A percentile compares a stretch with the other conserved stretches of the same genome.
These are phyloP conservation scores for Persicaria maculosa DNA, from an alignment of 148 eudicot genomes.

Conservation along the genomic window DNA sequence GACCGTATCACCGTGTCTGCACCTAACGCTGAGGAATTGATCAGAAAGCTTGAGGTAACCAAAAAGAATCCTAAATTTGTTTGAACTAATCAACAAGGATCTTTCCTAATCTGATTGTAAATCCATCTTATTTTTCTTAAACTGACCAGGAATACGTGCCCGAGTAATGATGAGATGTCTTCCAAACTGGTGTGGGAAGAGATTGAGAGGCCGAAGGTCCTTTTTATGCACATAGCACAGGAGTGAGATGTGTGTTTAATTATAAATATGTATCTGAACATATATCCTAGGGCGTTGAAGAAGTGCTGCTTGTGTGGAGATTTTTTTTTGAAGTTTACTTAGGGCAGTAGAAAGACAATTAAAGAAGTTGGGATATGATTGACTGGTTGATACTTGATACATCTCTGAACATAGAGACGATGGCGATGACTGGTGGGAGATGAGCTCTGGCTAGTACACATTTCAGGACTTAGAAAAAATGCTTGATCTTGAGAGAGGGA, in stretches of 20 bases:
- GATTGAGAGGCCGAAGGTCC: slow-evolving; percentile 37
- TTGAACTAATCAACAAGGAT: background rate
- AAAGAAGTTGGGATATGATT: background rate
- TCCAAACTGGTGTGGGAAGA: slow-evolving; percentile 81
- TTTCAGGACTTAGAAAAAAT: slow-evolving; percentile 9
- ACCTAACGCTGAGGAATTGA: slow-evolving; percentile 74
- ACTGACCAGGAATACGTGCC: slow-evolving; percentile 70
- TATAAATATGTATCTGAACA: slow-evolving; percentile 4
- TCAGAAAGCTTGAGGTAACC: slow-evolving; percentile 80
- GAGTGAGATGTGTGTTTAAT: slow-evolving; percentile 12
- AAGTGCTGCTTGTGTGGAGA: background rate
- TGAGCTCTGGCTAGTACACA: background rate
- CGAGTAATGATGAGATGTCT: slow-evolving; percentile 56
- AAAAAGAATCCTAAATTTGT: background rate
- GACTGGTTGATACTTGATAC: background rate
- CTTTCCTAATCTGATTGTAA: background rate
- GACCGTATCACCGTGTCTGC: slow-evolving; percentile 85
- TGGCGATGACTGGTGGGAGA: background rate
- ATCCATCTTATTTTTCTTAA: background rate
- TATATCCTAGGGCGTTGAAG: slow-evolving; percentile 6
- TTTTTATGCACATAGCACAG: background rate
- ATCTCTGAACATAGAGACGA: background rate
- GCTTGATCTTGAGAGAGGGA: slow-evolving; percentile 5
- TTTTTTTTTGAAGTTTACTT: background rate
- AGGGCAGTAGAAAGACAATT: background rate